Base-by-base conservation (phyloP, 2,329 filamentous ascomycete genomes). In the Cercospora sesami region DNA sequence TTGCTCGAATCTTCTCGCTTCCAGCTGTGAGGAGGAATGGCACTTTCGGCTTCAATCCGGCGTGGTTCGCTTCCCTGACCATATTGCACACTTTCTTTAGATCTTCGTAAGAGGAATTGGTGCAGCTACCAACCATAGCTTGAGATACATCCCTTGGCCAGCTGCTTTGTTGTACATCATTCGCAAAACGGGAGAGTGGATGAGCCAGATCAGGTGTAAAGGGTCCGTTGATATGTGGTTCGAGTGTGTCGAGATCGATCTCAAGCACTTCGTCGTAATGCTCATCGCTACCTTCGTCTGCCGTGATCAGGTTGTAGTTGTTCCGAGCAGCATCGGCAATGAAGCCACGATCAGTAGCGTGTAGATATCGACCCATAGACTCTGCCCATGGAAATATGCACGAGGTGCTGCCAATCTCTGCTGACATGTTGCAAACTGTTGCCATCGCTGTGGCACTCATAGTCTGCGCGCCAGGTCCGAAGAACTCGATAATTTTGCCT, bases 141-240 rank as follows among this genome's bases (percentile, higher is more conserved):
- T 96, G 94, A 85, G 96, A 97, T 78, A 98, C 86, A 79, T 96
- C 93, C 82, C 94, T 90, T 16, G 94, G 94, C 94, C 94, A 98
- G 81, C 90, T 88, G 85, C 98, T 97, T 77, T 90, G 88, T 85
- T 95, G 93, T 78, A 94, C 94, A 74, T 92, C 92, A 78, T 95
- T 90, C 82, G 91, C 93, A 85, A 97, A 96, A 85, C 97, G 94
- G 83, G 93, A 96, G 80, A 98, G 95, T 59, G 95, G 94, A 8
- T 94, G 97, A 64, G 93, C 93, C 83, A 98, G 86, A 88, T 98
- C 94, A 69, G 94, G 94, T 30, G 94, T 98, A 88, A 98, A 98
- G 45, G 95, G 95, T 1, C 95, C 95, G 81, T 98, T 99, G 82
- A 99, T 93, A 79, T 97, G 92, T 16, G 95, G 95, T 81, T 99